These are phyloP conservation scores for Begonia loranthoides DNA, from an alignment of 306 rosid species.

Conservation along the genomic window DNA sequence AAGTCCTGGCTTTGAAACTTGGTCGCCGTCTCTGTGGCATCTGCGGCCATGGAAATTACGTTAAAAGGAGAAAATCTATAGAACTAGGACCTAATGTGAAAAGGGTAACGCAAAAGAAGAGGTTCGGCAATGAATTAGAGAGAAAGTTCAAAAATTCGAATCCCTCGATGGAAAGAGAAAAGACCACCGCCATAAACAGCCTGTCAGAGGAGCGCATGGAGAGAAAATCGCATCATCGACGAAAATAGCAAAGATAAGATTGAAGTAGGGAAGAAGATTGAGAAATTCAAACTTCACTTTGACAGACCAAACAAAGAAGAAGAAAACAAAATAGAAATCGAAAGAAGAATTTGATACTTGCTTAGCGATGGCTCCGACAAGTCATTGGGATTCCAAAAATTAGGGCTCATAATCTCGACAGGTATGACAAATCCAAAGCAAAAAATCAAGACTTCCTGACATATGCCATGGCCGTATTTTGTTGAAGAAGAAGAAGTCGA, in stretches of 20 bases:
- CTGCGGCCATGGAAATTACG: too few species aligned
- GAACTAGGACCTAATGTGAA: neutral
- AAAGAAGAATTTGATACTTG: neutral
- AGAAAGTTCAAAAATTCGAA: too few species aligned
- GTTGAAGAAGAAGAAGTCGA: neutral
- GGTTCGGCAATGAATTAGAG: neutral
- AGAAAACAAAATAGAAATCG: neutral
- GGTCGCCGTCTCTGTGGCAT: too few species aligned
- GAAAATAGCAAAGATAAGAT: neutral
- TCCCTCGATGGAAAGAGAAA: too few species aligned
- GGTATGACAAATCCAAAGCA: neutral
- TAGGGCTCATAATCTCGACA: neutral
- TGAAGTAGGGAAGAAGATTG: neutral
- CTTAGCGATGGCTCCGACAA: neutral
- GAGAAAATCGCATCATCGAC: neutral
- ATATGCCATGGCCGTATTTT: too few species aligned
- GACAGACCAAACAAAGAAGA: constrained; percentile 1
- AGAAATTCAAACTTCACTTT: neutral
- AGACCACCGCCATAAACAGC: too few species aligned
- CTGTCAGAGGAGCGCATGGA: neutral
- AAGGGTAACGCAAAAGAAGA: neutral
- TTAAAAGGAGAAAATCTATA: neutral
- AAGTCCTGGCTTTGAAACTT: too few species aligned
- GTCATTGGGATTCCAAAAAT: constrained; percentile 5
- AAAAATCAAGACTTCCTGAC: neutral